Evolutionary conservation across 202 grass and related monocot genomes (phyloP).

Genomic region (Dendrocalamus latiflorus): DNA sequence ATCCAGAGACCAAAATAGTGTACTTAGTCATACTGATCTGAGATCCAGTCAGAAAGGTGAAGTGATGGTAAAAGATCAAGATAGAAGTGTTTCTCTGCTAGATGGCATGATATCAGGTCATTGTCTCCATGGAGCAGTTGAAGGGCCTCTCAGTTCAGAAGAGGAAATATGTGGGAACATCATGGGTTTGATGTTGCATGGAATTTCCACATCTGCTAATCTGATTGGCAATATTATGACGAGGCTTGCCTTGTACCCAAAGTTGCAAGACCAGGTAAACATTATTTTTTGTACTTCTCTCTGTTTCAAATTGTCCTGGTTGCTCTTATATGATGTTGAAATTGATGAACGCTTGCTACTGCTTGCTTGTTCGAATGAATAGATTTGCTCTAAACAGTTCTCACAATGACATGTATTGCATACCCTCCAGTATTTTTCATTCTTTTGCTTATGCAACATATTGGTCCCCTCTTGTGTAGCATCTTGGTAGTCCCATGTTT

Average conservation of each 20-base stretch:
- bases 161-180: slow-evolving; percentile 80
- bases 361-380: slow-evolving; percentile 22
- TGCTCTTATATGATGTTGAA: slow-evolving; percentile 31
- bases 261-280: slow-evolving; percentile 76
- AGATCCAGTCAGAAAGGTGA: slow-evolving; percentile 27
- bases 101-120: slow-evolving; percentile 23
- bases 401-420: slow-evolving; percentile 13
- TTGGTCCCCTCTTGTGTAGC: no score
- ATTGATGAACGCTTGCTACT: neutral
- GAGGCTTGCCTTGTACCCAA: slow-evolving; percentile 47
- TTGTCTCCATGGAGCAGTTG: slow-evolving; percentile 25
- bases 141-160: slow-evolving; percentile 40
- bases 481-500: neutral
- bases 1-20: slow-evolving; percentile 28
- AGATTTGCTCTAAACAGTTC: neutral
- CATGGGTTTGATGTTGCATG: slow-evolving; percentile 88
- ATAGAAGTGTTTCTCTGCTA: slow-evolving; percentile 20
- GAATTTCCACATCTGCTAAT: slow-evolving; percentile 65
- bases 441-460: neutral
- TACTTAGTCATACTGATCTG: slow-evolving; percentile 18
- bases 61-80: slow-evolving; percentile 12
- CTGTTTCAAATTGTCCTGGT: slow-evolving; percentile 1
- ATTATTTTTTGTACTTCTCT: neutral
- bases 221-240: slow-evolving; percentile 69
- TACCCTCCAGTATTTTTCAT: neutral